These are phyloP conservation scores for Penicillium sclerotiorum DNA, from an alignment of 2,329 filamentous ascomycete species.

Conservation along the genomic window DNA sequence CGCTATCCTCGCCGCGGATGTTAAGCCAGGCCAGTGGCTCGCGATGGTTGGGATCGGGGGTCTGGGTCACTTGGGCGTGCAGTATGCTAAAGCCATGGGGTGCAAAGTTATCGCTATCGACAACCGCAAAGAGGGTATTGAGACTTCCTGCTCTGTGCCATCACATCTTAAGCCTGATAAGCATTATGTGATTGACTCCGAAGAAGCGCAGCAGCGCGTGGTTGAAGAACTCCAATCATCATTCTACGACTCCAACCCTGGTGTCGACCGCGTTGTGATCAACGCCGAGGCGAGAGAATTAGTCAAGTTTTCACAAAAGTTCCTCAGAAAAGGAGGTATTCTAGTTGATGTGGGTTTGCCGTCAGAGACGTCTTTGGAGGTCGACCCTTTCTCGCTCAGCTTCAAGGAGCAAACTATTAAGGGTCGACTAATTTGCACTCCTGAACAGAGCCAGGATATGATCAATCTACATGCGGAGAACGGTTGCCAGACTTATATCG, in stretches of 20 bases:
- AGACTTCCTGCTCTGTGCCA: constrained; percentile 5
- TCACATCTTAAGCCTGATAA: constrained; percentile 13
- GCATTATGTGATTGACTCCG: constrained; percentile 12
- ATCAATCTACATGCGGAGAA: constrained; percentile 14
- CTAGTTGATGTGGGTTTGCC: constrained; percentile 17
- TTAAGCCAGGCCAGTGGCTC: constrained; percentile 33
- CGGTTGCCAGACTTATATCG: constrained; percentile 14
- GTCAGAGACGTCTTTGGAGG: constrained; percentile 8
- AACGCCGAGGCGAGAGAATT: constrained; percentile 9
- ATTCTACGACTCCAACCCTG: constrained; percentile 13
- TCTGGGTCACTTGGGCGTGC: constrained; percentile 33
- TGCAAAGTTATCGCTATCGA: constrained; percentile 21
- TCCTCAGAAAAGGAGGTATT: constrained; percentile 10
- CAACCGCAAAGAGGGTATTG: constrained; percentile 7
- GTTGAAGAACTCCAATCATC: constrained; percentile 13
- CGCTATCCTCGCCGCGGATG: constrained; percentile 11
- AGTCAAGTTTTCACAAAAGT: constrained; percentile 13
- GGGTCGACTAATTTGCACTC: constrained; percentile 16
- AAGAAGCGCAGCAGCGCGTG: constrained; percentile 15
- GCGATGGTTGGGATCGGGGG: constrained; percentile 32
- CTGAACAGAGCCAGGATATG: constrained; percentile 17
- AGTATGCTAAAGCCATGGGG: constrained; percentile 37
- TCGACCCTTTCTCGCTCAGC: constrained; percentile 16
- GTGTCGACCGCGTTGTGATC: constrained; percentile 13
- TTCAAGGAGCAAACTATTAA: constrained; percentile 19